A percentile compares a stretch with the other conserved stretches of the same genome.
phyloP scores from a whole-genome alignment of 148 eudicot genomes.

The Fagopyrum esculentum region DNA sequence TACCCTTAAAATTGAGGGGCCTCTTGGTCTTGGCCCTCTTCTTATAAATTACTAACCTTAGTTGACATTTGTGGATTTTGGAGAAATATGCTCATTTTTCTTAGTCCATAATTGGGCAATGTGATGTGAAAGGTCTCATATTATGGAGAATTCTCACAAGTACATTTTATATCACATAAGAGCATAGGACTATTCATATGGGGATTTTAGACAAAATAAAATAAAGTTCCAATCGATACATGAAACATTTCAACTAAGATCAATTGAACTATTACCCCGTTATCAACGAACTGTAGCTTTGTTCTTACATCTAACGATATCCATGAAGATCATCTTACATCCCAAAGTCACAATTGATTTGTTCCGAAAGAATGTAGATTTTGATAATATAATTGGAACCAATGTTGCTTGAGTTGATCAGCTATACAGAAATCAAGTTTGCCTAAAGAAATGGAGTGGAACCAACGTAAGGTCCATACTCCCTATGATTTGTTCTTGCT shows the following conservation, averaged over 20 bases:
- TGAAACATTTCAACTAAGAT: not conserved
- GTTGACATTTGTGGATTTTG: no score
- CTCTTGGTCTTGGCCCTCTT: no score
- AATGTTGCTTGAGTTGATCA: not conserved
- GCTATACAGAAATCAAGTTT: constrained; percentile 26
- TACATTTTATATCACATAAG: no score
- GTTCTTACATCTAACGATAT: not conserved
- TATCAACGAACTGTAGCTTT: not conserved
- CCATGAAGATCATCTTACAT: not conserved
- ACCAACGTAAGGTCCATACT: not conserved
- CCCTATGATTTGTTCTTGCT: constrained; percentile 39
- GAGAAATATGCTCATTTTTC: no score
- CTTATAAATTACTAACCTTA: no score
- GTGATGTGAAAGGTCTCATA: no score
- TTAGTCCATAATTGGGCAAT: no score
- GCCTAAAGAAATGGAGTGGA: not conserved
- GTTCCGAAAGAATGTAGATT: not conserved
- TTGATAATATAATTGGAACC: not conserved
- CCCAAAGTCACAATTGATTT: not conserved
- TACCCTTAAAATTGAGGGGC: no score
- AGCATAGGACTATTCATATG: no score
- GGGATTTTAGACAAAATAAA: no score
- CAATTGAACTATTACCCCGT: not conserved
- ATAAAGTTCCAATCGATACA: not conserved
- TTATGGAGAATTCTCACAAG: no score